These are phyloP conservation scores for Stephanodiscus triporus DNA, from an alignment of 108 stramenopile species.

Conservation along the genomic window DNA sequence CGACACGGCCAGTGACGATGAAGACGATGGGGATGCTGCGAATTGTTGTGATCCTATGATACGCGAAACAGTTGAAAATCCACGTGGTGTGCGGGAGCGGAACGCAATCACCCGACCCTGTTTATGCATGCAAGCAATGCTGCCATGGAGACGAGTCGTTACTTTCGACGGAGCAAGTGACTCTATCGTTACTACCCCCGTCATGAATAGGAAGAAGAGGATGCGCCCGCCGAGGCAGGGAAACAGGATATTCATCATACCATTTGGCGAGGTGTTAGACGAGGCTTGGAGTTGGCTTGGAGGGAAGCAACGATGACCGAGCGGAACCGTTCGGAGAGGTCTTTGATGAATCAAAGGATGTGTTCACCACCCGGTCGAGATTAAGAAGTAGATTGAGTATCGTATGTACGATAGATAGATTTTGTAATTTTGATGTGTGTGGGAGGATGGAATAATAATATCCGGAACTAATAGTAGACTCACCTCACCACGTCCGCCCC, in stretches of 20 bases:
- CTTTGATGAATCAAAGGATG: too few species aligned
- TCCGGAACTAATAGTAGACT: too few species aligned
- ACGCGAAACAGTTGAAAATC: background rate
- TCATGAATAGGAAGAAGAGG: background rate
- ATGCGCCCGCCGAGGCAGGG: background rate
- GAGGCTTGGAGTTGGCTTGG: too few species aligned
- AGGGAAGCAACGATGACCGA: too few species aligned
- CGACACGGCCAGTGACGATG: constrained; percentile 15
- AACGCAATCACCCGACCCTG: background rate
- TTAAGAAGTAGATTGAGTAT: too few species aligned
- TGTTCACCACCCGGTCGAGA: too few species aligned
- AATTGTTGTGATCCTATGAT: background rate
- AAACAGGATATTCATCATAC: background rate
- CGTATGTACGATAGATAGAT: too few species aligned
- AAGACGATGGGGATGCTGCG: constrained; percentile 5
- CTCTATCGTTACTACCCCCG: background rate
- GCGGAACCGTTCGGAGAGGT: too few species aligned
- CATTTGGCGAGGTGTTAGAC: too few species aligned
- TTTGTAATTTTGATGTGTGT: too few species aligned
- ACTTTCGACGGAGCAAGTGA: constrained; percentile 3
- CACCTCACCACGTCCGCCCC: too few species aligned
- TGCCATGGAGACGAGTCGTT: background rate
- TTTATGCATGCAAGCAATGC: background rate
- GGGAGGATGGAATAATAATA: too few species aligned
- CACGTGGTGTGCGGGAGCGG: background rate